These are phyloP conservation scores for Russula vinacea DNA, from an alignment of 768 basidiomycete species.

Conservation along the genomic window DNA sequence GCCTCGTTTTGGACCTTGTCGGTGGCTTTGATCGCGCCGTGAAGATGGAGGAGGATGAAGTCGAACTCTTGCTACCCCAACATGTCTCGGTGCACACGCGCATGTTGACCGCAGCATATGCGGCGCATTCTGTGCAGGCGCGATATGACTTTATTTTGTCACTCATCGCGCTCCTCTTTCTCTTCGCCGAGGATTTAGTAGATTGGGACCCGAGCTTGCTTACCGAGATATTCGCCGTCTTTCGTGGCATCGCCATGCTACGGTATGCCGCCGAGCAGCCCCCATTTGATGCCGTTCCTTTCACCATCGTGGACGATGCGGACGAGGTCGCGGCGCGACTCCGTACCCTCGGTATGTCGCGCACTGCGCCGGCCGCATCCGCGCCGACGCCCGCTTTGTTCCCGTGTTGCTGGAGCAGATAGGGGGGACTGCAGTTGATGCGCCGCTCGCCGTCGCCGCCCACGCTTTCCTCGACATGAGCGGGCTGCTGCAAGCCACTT, in stretches of 20 bases:
- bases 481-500: slow-evolving; percentile 63
- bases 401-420: slow-evolving; percentile 57
- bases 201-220: slow-evolving; percentile 63
- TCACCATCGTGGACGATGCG: slow-evolving; percentile 32
- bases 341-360: slow-evolving; percentile 71
- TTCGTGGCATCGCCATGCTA: slow-evolving; percentile 72
- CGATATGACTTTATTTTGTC: slow-evolving; percentile 73
- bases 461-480: slow-evolving; percentile 68
- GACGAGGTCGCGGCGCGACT: slow-evolving; percentile 64
- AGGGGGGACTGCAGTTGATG: slow-evolving; percentile 37
- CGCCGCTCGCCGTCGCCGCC: slow-evolving; percentile 54
- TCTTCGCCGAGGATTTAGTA: slow-evolving; percentile 60
- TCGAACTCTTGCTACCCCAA: slow-evolving; percentile 50
- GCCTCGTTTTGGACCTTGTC: slow-evolving; percentile 62
- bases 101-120: slow-evolving; percentile 61
- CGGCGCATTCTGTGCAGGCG: slow-evolving; percentile 58
- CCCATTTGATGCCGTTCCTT: slow-evolving; percentile 41
- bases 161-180: slow-evolving; percentile 65
- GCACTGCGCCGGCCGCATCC: slow-evolving; percentile 21
- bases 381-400: slow-evolving; percentile 53
- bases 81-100: slow-evolving; percentile 59
- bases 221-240: slow-evolving; percentile 75
- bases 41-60: slow-evolving; percentile 75
- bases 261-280: slow-evolving; percentile 60
- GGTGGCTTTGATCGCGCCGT: slow-evolving; percentile 66